A percentile compares a stretch with the other conserved stretches of the same genome.
These are phyloP conservation scores for Lablab purpureus DNA, from an alignment of 306 rosid species.

Conservation along the genomic window DNA sequence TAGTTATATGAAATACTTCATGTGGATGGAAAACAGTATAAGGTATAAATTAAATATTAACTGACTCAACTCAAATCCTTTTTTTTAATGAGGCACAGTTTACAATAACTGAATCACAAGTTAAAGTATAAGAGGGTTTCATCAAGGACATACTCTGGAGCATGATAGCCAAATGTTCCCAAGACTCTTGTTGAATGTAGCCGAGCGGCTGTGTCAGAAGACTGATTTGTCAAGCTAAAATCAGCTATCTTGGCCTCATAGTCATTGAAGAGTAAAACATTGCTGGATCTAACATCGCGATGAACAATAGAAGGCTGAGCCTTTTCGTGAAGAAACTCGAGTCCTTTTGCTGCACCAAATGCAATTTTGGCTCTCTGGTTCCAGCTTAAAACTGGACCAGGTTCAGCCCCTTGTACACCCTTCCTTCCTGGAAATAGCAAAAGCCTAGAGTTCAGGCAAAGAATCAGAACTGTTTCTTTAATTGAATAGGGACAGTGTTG, in stretches of 20 bases:
- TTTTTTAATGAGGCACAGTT: neutral
- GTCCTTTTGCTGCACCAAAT: slow-evolving; percentile 94
- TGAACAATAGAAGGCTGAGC: slow-evolving; percentile 91
- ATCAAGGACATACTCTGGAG: slow-evolving; percentile 83
- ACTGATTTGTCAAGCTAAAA: slow-evolving; percentile 88
- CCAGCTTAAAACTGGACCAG: slow-evolving; percentile 92
- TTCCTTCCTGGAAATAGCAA: slow-evolving; percentile 77
- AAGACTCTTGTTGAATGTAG: slow-evolving; percentile 96
- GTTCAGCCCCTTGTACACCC: slow-evolving; percentile 98
- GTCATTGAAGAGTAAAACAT: slow-evolving; percentile 83
- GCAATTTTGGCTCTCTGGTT: slow-evolving; percentile 88
- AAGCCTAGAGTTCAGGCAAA: slow-evolving; percentile 35
- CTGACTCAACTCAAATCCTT: slow-evolving; percentile 5
- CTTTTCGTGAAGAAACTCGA: slow-evolving; percentile 92
- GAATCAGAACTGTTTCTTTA: neutral
- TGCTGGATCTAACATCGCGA: slow-evolving; percentile 94
- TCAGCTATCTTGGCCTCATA: slow-evolving; percentile 82
- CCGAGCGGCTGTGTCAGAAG: slow-evolving; percentile 91
- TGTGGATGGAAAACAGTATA: neutral
- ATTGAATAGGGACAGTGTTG: neutral
- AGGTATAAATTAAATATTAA: neutral
- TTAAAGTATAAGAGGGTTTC: slow-evolving; percentile 24
- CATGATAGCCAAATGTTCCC: slow-evolving; percentile 98
- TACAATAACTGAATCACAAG: neutral
- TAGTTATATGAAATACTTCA: slow-evolving; percentile 8